phyloP scores from a whole-genome alignment of 2,329 filamentous ascomycete species.

The Stachybotrys chartarum region DNA sequence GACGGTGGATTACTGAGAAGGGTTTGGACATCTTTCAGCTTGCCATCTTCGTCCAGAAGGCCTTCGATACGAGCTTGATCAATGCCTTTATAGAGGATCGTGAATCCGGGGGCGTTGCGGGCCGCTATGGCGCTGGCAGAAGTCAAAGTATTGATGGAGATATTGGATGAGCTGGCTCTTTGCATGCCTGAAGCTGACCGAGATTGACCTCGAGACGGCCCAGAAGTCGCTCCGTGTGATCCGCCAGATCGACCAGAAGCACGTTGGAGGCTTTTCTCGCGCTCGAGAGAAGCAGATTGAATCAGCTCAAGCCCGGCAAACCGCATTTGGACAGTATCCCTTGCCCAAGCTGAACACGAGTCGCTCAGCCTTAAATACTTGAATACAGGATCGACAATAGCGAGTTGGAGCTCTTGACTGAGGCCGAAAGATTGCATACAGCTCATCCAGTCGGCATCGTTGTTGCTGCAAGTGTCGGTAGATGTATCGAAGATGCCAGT shows the following conservation, averaged over 20 bases:
- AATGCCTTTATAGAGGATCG: slow-evolving; percentile 4
- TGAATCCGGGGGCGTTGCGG: neutral
- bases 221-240: too few relatives aligned
- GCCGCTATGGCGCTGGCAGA: neutral
- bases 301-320: slow-evolving; percentile 7
- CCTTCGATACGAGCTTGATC: slow-evolving; percentile 4
- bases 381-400: slow-evolving; percentile 12
- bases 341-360: slow-evolving; percentile 9
- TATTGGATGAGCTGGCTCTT: neutral
- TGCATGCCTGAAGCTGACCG: slow-evolving; percentile 1
- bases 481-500: slow-evolving; percentile 2
- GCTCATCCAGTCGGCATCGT: slow-evolving; percentile 4
- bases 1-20: slow-evolving; percentile 1
- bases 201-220: neutral
- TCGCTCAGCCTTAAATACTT: slow-evolving; percentile 6
- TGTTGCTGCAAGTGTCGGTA: slow-evolving; percentile 1
- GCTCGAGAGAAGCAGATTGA: slow-evolving; percentile 3
- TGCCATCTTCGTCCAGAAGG: slow-evolving; percentile 3
- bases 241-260: neutral
- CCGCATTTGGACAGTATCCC: slow-evolving; percentile 9
- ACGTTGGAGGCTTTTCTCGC: neutral
- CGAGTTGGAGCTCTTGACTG: slow-evolving; percentile 1
- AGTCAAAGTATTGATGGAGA: neutral
- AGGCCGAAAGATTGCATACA: slow-evolving; percentile 7
- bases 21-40: neutral